These are phyloP conservation scores for Phytopythium vexans DNA, from an alignment of 352 stramenopile species.

Conservation along the genomic window DNA sequence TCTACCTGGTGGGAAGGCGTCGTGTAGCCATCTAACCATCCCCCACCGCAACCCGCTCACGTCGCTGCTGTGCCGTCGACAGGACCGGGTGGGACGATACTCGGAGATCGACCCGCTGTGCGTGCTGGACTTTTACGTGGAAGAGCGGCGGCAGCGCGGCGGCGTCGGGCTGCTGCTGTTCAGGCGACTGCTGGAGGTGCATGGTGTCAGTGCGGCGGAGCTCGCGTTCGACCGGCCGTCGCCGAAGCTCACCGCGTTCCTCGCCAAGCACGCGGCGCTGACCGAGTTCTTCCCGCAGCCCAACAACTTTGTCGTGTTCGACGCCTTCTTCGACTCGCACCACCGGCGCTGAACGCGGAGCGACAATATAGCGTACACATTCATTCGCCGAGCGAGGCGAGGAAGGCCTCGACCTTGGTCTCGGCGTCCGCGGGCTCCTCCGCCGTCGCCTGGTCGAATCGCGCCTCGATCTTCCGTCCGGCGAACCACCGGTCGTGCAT, in stretches of 20 bases:
- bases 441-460: constrained; percentile 51
- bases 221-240: constrained; percentile 82
- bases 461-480: constrained; percentile 57
- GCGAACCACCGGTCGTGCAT: constrained; percentile 83
- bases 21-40: not conserved
- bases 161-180: constrained; percentile 68
- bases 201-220: constrained; percentile 13
- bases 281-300: constrained; percentile 51
- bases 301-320: constrained; percentile 87
- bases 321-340: constrained; percentile 48
- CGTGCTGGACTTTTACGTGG: constrained; percentile 79
- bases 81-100: constrained; percentile 61
- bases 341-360: constrained; percentile 9
- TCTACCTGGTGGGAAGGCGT: constrained; percentile 54
- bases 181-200: constrained; percentile 44
- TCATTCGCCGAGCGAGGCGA: constrained; percentile 58
- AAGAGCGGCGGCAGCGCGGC: constrained; percentile 44
- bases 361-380: not conserved
- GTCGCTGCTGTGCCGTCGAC: constrained; percentile 2
- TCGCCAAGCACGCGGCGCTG: constrained; percentile 65
- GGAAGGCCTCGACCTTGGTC: constrained; percentile 73
- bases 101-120: constrained; percentile 72
- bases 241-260: constrained; percentile 74
- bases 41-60: not conserved
- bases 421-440: constrained; percentile 62